phyloP scores from a whole-genome alignment of 768 basidiomycete species.

The Mycena capillaripes region DNA sequence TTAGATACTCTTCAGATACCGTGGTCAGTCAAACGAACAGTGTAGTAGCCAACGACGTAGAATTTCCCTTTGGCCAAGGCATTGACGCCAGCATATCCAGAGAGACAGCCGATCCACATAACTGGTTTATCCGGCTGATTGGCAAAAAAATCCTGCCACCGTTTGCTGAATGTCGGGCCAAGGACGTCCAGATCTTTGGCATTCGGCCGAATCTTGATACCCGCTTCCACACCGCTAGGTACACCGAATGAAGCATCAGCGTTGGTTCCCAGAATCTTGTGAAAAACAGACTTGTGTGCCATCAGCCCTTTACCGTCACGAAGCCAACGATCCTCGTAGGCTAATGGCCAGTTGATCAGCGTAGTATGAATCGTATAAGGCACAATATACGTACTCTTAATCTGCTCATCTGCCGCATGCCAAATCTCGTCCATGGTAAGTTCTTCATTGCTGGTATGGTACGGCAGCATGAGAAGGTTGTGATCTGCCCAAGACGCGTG shows the following conservation, averaged over 20 bases:
- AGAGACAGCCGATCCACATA: constrained; percentile 49
- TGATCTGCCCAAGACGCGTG: constrained; percentile 51
- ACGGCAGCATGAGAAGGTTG: constrained; percentile 53
- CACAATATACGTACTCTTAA: too few species aligned
- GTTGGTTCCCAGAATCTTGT: constrained; percentile 25
- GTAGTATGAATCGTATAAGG: not conserved
- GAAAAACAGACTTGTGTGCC: constrained; percentile 64
- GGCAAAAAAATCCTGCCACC: constrained; percentile 67
- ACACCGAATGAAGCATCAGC: not conserved
- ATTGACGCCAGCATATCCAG: constrained; percentile 50
- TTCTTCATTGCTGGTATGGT: constrained; percentile 58
- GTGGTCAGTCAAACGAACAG: constrained; percentile 44
- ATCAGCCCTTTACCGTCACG: constrained; percentile 61
- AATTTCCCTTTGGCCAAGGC: constrained; percentile 37
- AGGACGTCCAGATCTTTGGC: constrained; percentile 63
- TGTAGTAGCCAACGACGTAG: constrained; percentile 46
- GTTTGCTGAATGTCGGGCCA: constrained; percentile 60
- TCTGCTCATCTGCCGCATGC: constrained; percentile 52
- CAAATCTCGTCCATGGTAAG: constrained; percentile 65
- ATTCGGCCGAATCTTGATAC: constrained; percentile 69
- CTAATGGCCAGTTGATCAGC: constrained; percentile 24
- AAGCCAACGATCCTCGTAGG: constrained; percentile 45
- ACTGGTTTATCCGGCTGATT: constrained; percentile 68
- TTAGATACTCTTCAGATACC: not conserved
- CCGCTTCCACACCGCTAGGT: constrained; percentile 65